Evolutionary conservation across 495 filamentous ascomycete species (phyloP).

Genomic region (Entonaema liquescens): DNA sequence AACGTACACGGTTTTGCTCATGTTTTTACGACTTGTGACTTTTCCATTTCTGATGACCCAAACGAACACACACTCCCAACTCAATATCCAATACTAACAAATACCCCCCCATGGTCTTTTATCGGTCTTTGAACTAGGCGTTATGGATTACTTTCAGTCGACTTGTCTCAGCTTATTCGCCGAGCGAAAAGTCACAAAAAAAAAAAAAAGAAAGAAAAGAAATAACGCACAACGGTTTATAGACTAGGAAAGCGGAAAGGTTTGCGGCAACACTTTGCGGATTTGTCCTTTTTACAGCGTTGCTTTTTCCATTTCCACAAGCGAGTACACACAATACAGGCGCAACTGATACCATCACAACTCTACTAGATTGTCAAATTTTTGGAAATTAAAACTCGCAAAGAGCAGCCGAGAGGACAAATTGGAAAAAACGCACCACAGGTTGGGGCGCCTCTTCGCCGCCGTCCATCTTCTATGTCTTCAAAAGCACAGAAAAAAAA

Average conservation of each 20-base stretch:
- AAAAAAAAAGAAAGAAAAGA: constrained; percentile 35
- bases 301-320: constrained; percentile 37
- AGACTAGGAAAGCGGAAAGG: constrained; percentile 36
- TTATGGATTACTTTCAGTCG: constrained; percentile 46
- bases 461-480: constrained; percentile 44
- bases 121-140: constrained; percentile 30
- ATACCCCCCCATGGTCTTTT: constrained; percentile 27
- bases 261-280: constrained; percentile 38
- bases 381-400: constrained; percentile 25
- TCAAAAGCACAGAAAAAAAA: constrained; percentile 29
- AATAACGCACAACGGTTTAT: constrained; percentile 30
- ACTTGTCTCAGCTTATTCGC: constrained; percentile 32
- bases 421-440: constrained; percentile 41
- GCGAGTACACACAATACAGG: constrained; percentile 31
- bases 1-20: constrained; percentile 47
- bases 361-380: constrained; percentile 37
- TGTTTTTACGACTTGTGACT: constrained; percentile 35
- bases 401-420: constrained; percentile 40
- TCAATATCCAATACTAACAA: constrained; percentile 41
- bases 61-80: constrained; percentile 23
- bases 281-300: constrained; percentile 45
- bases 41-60: constrained; percentile 46
- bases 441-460: constrained; percentile 49
- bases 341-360: constrained; percentile 31
- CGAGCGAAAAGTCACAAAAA: constrained; percentile 31